Evolutionary conservation across 2,329 filamentous ascomycete genomes (phyloP), one percentile per base, ranked within the genome.

Genomic region (Talaromyces verruculosus): DNA sequence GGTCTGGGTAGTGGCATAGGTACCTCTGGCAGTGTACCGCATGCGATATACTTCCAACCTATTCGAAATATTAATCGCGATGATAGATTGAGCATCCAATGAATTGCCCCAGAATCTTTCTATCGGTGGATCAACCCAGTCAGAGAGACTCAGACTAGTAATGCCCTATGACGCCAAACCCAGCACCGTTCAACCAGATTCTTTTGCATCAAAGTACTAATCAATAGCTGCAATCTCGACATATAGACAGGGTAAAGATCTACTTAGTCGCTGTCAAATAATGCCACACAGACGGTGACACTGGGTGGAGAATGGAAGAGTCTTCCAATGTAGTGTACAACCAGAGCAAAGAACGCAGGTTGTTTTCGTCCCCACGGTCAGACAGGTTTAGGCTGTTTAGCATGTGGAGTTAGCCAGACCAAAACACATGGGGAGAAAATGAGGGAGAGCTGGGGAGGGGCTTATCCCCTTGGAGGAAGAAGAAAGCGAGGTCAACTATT

Each of bases 111-210:
- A 37, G 15, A 35, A 13, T 22, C 7, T 19, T 2, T 35, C 2
- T 55, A 11, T 33, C 49, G 17, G 58, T 53, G 45, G 45, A 61
- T 39, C 17, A 51, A 22, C 22, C 22, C 10, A 55, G 22, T 19
- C 25, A 15, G 25, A 51, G 13, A 51, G 22, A 51, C 47, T 51
- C 45, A 25, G 15, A 43, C 64, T 59, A 63, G 25, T 35, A n/a
- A 65, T 65, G 64, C 19, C 35, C 6, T 55, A 63, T 65, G 64
- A 65, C 64, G 59, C 64, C 64, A 49, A 59, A 33, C n/a, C 5
- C 17, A 22, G 63, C 53, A 45, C 41, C n/a, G 4, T 57, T 25
- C 60, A 57, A 25, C n/a, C 30, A 37, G 33, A 37, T 15, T 22
- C 30, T 7, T 22, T 33, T 37, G n/a, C 11, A 39, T 57, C 13